Percentiles rank a stretch among this genome's conserved stretches.
These are phyloP conservation scores for Diaporthe nobilis DNA, from an alignment of 2,329 filamentous ascomycete genomes.

Conservation along the genomic window DNA sequence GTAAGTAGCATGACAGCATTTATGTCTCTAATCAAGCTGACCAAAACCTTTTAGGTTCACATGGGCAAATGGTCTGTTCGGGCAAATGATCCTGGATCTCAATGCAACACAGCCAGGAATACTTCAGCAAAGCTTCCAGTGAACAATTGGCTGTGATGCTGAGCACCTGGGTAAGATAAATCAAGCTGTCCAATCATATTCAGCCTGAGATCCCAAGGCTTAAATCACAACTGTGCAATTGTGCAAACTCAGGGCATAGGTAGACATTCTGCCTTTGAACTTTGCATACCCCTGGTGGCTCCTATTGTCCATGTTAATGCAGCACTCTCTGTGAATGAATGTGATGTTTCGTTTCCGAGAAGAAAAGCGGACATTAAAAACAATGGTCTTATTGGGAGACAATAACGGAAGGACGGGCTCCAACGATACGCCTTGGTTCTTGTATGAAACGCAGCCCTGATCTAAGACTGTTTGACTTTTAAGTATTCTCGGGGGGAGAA, in stretches of 20 bases:
- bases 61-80: conserved; percentile 89
- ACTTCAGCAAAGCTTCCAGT: conserved; percentile 55
- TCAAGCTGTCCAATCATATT: no score
- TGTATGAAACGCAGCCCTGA: neutral
- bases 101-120: conserved; percentile 75
- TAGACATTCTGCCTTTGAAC: no score
- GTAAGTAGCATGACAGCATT: conserved; percentile 45
- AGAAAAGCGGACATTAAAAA: neutral
- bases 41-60: conserved; percentile 74
- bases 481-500: neutral
- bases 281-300: no score
- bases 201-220: no score
- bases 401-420: neutral
- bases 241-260: no score
- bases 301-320: no score
- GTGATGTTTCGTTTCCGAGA: neutral
- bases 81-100: conserved; percentile 83
- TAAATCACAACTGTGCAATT: no score
- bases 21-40: neutral
- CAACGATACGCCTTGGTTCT: neutral
- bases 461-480: neutral
- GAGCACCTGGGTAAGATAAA: no score
- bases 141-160: neutral
- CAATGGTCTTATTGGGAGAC: neutral
- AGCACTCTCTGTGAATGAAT: no score